Percentiles rank a stretch among this genome's conserved stretches.
These are phyloP conservation scores for Cyamopsis tetragonoloba DNA, from an alignment of 306 rosid genomes.

Conservation along the genomic window DNA sequence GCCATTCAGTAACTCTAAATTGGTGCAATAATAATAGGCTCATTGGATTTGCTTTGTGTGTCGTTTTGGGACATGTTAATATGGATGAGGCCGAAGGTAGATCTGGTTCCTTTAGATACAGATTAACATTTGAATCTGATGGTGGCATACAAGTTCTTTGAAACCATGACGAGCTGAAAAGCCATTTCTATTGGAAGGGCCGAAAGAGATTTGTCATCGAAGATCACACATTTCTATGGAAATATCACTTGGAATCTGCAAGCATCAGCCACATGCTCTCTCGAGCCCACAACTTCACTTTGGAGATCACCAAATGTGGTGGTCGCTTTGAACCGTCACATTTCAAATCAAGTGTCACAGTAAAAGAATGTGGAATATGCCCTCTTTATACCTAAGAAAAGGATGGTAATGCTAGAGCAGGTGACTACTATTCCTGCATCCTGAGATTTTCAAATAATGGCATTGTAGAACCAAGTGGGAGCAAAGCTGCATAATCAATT, in stretches of 20 bases:
- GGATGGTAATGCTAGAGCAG: background rate
- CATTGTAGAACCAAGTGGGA: background rate
- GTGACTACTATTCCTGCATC: too few relatives aligned
- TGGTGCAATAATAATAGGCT: background rate
- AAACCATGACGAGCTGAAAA: background rate
- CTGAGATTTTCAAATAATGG: background rate
- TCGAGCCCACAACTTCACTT: background rate
- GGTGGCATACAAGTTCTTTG: background rate
- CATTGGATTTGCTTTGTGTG: constrained; percentile 13
- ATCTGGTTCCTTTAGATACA: background rate
- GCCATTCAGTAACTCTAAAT: background rate
- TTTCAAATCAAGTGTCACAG: background rate
- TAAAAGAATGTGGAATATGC: constrained; percentile 14
- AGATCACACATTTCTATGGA: constrained; percentile 17
- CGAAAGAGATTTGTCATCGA: background rate
- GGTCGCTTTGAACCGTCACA: too few relatives aligned
- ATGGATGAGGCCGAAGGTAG: background rate
- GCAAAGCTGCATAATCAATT: background rate
- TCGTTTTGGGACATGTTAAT: background rate
- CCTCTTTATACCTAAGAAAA: constrained; percentile 1
- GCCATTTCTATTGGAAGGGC: background rate
- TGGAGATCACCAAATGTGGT: background rate
- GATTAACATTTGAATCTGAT: background rate
- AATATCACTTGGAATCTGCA: background rate
- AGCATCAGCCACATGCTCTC: background rate